Evolutionary conservation across 2,329 filamentous ascomycete species (phyloP).

Genomic region (Teratosphaeria nubilosa): DNA sequence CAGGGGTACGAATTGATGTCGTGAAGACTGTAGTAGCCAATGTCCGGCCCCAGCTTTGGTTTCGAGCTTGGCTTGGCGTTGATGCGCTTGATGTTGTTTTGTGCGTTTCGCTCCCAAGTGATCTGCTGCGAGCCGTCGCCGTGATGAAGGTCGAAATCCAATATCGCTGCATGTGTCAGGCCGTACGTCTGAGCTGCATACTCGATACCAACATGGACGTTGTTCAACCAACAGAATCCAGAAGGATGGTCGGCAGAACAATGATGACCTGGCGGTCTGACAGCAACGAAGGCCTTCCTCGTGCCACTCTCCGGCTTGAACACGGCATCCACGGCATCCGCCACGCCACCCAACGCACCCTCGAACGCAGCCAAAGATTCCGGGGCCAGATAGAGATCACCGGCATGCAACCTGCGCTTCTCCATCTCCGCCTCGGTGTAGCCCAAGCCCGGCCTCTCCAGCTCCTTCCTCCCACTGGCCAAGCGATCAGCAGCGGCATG

Average conservation of each 20-base stretch:
- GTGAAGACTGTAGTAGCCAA: slow-evolving; percentile 93
- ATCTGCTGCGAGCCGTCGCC: slow-evolving; percentile 94
- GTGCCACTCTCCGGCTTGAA: slow-evolving; percentile 44
- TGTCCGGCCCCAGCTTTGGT: slow-evolving; percentile 31
- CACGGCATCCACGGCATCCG: slow-evolving; percentile 81
- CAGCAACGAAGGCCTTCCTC: slow-evolving; percentile 70
- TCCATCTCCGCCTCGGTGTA: slow-evolving; percentile 4
- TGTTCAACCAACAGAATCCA: slow-evolving; percentile 98
- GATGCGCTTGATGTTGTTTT: slow-evolving; percentile 37
- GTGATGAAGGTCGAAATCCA: slow-evolving; percentile 87
- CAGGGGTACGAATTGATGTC: slow-evolving; percentile 99
- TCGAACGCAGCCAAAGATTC: slow-evolving; percentile 83
- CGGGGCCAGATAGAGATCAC: slow-evolving; percentile 80
- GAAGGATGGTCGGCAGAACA: slow-evolving; percentile 84
- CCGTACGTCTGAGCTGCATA: slow-evolving; percentile 76
- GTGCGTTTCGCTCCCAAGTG: slow-evolving; percentile 78
- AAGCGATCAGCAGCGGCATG: slow-evolving; percentile 67
- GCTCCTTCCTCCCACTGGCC: slow-evolving; percentile 65
- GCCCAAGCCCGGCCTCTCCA: slow-evolving; percentile 44
- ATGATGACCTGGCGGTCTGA: slow-evolving; percentile 89
- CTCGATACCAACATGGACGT: slow-evolving; percentile 92
- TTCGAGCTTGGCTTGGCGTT: slow-evolving; percentile 21
- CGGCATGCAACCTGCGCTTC: slow-evolving; percentile 65
- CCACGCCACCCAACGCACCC: slow-evolving; percentile 82
- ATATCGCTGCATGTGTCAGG: slow-evolving; percentile 84